Evolutionary conservation across 2,329 filamentous ascomycete species (phyloP), one percentile per base, ranked within the genome.

Genomic region (Stagonosporopsis cucurbitacearum): DNA sequence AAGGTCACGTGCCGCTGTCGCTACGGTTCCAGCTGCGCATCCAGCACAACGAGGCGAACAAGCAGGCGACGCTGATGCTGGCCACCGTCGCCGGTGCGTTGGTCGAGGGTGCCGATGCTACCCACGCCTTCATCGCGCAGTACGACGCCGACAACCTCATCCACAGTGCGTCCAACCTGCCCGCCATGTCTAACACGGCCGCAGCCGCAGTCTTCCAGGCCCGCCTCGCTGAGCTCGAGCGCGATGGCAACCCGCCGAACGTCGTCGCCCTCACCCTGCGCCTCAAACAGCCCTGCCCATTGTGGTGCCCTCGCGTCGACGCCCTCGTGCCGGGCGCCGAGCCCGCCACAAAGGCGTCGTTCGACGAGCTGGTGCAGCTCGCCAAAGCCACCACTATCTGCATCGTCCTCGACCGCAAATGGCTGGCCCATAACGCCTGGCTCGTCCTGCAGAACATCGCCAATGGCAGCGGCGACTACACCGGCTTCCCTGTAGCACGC

Each of bases 31-130:
- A 12, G 8, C 28, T 45, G 43, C 43, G 43, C 43, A 25, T 45
- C 20, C 43, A 23, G 30, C 23, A 45, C 19, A 19, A 45, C 17
- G 43, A 23, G 30, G 28, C 30, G 20, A 30, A 30, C 15, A 35
- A 23, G 43, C 43, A 45, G 30, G 30, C 33, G 12, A 30, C 43
- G 30, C 43, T 45, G 13, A 45, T 45, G 43, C 30, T 45, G 5
- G 13, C 30, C n/a, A 35, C 17, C 6, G 33, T n/a, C 7, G 33
- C 15, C 15, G 6, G 4, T 15, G 33, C 15, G 15, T n/a, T 4
- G 5, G 15, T 35, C n/a, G 6, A n/a, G 17, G 33, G 33, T 11
- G 33, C 33, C n/a, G 6, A 11, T n/a, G 17, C 7, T n/a, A 9
- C 5, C 6, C n/a, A 35, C 11, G 15, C 33, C 3, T 35, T 35